These are phyloP conservation scores for Rutstroemia sp. DNA, from an alignment of 2,329 filamentous ascomycete genomes.

Conservation along the genomic window DNA sequence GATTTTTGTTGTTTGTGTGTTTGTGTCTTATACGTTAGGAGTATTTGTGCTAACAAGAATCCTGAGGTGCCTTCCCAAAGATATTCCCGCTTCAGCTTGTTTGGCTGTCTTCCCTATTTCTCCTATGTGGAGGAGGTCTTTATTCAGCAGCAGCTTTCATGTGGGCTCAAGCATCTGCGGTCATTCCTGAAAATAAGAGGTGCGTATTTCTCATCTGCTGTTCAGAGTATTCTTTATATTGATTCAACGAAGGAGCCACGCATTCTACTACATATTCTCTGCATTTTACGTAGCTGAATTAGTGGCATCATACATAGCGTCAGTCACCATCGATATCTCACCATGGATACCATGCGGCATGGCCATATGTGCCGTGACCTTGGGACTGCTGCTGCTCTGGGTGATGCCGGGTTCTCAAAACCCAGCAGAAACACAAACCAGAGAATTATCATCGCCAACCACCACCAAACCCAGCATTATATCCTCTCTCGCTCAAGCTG, in stretches of 20 bases:
- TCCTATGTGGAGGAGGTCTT: constrained; percentile 26
- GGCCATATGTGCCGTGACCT: constrained; percentile 18
- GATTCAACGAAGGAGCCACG: constrained; percentile 19
- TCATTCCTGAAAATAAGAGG: constrained; percentile 22
- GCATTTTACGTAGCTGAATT: constrained; percentile 28
- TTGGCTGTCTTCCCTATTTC: constrained; percentile 25
- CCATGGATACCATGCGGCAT: constrained; percentile 27
- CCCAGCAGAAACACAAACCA: neutral
- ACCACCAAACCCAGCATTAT: constrained; percentile 3
- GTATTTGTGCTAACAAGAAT: neutral
- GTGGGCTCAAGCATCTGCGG: constrained; percentile 28
- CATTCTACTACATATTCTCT: constrained; percentile 29
- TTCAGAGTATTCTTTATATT: neutral
- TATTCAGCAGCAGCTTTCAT: constrained; percentile 27
- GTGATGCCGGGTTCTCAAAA: constrained; percentile 14
- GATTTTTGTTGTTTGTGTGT: constrained; percentile 27
- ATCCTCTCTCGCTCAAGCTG: constrained; percentile 6
- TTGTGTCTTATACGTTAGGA: neutral
- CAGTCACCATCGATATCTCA: constrained; percentile 25
- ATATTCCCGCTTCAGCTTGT: constrained; percentile 22
- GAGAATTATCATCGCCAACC: neutral
- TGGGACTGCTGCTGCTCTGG: constrained; percentile 19
- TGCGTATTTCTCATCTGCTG: neutral
- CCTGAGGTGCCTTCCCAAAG: constrained; percentile 24
- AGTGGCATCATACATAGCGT: constrained; percentile 23